Percentiles rank a stretch among this genome's conserved stretches.
Evolutionary conservation across 2,329 filamentous ascomycete genomes (phyloP).

Genomic region (Coniochaeta sp.): DNA sequence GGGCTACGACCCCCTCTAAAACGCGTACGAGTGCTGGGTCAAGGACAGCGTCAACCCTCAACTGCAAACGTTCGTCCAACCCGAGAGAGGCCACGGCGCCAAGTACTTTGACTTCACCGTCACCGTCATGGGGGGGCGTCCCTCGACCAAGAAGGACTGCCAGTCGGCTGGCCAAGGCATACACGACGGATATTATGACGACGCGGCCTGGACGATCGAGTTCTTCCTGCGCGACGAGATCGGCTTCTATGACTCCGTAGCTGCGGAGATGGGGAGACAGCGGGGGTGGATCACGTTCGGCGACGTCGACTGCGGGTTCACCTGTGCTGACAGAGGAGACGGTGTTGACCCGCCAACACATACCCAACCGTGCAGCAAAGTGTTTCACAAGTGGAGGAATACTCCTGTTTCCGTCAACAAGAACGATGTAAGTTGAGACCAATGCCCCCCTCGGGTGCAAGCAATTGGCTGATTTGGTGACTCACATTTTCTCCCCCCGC

Average conservation of each 20-base stretch:
- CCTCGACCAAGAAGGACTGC: background rate
- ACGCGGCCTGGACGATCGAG: background rate
- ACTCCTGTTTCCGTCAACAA: background rate
- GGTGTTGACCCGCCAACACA: background rate
- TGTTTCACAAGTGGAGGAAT: background rate
- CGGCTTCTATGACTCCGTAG: background rate
- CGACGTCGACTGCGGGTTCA: background rate
- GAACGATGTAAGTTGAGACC: background rate
- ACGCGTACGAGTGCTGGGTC: background rate
- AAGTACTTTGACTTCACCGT: slow-evolving; percentile 1
- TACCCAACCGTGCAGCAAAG: background rate
- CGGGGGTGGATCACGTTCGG: slow-evolving; percentile 2
- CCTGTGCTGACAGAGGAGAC: background rate
- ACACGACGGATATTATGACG: background rate
- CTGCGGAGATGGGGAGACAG: background rate
- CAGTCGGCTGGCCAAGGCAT: background rate
- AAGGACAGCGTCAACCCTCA: background rate
- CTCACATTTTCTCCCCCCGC: background rate
- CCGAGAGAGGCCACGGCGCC: background rate
- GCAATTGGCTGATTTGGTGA: background rate
- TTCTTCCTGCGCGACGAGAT: background rate
- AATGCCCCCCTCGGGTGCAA: background rate
- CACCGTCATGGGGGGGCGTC: background rate
- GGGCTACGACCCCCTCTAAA: background rate
- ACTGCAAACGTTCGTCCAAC: background rate